Conservation (phyloP, 768 basidiomycete species). For the Butyriboletus loyo region DNA sequence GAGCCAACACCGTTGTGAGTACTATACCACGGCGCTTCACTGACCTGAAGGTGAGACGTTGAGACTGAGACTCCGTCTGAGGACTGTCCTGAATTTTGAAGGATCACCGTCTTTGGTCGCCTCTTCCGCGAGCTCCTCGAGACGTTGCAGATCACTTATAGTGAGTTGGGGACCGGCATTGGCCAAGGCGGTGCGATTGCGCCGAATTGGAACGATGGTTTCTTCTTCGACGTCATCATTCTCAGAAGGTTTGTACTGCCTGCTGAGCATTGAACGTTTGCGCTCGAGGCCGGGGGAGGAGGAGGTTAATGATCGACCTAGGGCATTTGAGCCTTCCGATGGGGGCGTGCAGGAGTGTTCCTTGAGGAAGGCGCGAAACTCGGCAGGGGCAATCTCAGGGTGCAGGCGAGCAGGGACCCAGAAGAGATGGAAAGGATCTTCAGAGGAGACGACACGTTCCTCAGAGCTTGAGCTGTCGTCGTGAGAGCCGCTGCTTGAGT, state of each 20-base stretch:
- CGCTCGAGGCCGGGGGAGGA: constrained; percentile 58
- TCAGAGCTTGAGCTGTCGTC: constrained; percentile 39
- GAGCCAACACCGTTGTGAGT: constrained; percentile 16
- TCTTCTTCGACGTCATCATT: constrained; percentile 74
- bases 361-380: constrained; percentile 93
- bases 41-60: constrained; percentile 83
- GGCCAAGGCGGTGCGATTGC: constrained; percentile 63
- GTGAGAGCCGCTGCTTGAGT: constrained; percentile 41
- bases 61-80: constrained; percentile 84
- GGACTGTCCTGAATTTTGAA: constrained; percentile 68
- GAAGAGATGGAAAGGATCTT: constrained; percentile 90
- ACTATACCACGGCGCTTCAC: constrained; percentile 30
- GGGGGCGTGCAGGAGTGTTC: constrained; percentile 75
- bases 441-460: constrained; percentile 35
- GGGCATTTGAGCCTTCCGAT: constrained; percentile 42
- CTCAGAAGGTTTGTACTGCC: constrained; percentile 83
- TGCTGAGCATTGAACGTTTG: constrained; percentile 90
- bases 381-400: constrained; percentile 95
- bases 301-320: constrained; percentile 44
- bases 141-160: constrained; percentile 88
- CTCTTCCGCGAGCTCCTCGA: constrained; percentile 92
- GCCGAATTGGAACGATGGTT: constrained; percentile 64
- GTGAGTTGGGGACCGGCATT: constrained; percentile 83
- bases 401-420: constrained; percentile 98
- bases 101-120: constrained; percentile 82